These are phyloP conservation scores for Apodospora peruviana DNA, from an alignment of 495 filamentous ascomycete species.

Conservation along the genomic window DNA sequence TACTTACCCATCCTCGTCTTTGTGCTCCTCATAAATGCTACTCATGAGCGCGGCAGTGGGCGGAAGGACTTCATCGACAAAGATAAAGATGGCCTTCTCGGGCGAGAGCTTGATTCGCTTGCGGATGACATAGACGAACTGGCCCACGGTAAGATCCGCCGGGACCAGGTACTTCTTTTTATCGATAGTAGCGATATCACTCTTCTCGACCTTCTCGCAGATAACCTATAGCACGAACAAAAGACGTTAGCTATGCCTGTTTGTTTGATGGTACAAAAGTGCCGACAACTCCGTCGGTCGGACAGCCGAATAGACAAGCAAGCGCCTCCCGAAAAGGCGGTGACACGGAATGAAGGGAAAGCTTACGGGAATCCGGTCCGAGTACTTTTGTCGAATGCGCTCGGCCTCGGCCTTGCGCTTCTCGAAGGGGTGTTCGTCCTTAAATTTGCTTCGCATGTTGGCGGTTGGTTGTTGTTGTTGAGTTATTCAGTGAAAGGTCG, in stretches of 20 bases:
- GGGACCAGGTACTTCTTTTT: conserved; percentile 99
- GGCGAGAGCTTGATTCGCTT: conserved; percentile 99
- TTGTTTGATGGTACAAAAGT: no score
- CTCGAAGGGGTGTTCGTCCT: conserved; percentile 99
- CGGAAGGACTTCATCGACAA: conserved; percentile 96
- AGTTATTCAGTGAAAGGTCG: neutral
- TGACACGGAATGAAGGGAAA: conserved; percentile 2
- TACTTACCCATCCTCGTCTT: conserved; percentile 66
- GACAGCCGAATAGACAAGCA: conserved; percentile 13
- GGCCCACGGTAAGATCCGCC: conserved; percentile 94
- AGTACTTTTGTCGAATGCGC: conserved; percentile 97
- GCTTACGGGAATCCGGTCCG: conserved; percentile 96
- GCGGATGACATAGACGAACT: conserved; percentile 99
- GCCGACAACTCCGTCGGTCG: no score
- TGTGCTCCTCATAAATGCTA: conserved; percentile 99
- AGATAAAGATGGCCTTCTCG: conserved; percentile 99
- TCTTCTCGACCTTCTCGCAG: conserved; percentile 99
- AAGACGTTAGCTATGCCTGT: conserved; percentile 1
- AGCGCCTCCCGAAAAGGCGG: neutral
- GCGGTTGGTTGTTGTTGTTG: conserved; percentile 2
- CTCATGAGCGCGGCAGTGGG: conserved; percentile 98
- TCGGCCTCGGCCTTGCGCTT: conserved; percentile 99
- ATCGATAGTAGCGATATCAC: conserved; percentile 98
- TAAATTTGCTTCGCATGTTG: conserved; percentile 96
- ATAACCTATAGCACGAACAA: conserved; percentile 62